Evolutionary conservation across 176 grass and related monocot species (phyloP), one percentile per base, ranked within the genome.

Genomic region (Oryza longistaminata): DNA sequence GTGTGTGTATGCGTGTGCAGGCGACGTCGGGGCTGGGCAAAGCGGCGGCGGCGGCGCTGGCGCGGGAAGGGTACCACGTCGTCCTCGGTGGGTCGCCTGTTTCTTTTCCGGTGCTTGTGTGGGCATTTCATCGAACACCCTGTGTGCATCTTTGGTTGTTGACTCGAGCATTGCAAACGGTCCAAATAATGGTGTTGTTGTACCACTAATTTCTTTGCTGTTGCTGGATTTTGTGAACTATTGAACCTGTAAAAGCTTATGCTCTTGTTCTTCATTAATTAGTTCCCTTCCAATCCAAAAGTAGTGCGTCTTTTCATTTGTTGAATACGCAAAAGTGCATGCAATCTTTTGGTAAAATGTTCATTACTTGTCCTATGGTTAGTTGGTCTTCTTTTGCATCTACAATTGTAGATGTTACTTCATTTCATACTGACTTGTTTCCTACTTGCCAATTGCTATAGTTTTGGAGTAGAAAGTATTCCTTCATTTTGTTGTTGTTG

Each of bases 11-110:
- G 49, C 0, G n/a, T 12, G 11, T 80, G 53, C 64, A 98, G 95
- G 93, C 88, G 13, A 95, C 91, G 19, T 98, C 91, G 6, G 96
- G 96, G 29, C 76, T 98, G 78, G 96, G 96, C 0, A 84, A 50
- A 68, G 91, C 91, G 5, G 91, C 91, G 2, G 88, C 91, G 16
- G 77, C 46, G 37, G 88, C 81, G 46, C 79, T 98, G 25, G 93
- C 89, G n/a, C n/a, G 81, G 24, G 91, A 98, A 50, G 93, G 93
- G 3, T 95, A 87, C 92, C 83, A 79, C 62, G 88, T 98, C 49
- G 82, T 94, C 81, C 93, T 98, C 10, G 93, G 96, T 95, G 70
- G 85, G 91, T 84, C 61, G 69, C 26, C 1, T 27, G 65, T 33
- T 64, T 40, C 5, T 67, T 81, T 17, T 29, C 0, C 29, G 29